Conservation (phyloP, 2,329 filamentous ascomycete genomes). For the Fusarium tricinctum region DNA sequence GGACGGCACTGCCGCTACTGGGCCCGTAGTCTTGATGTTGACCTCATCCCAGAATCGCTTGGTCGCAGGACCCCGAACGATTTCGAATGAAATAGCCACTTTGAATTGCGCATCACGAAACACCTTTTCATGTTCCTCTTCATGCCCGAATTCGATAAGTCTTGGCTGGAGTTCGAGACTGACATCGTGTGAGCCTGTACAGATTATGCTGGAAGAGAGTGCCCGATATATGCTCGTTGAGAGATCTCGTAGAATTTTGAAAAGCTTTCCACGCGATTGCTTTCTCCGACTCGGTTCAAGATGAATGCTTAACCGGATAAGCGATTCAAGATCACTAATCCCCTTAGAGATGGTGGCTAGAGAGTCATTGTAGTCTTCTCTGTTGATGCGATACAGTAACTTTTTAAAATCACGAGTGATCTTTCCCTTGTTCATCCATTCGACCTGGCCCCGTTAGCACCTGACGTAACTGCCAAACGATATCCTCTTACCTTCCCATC, state of each 20-base stretch:
- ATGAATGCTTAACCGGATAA: neutral
- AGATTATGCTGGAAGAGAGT: constrained; percentile 24
- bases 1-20: accelerated
- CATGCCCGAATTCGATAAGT: constrained; percentile 1
- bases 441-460: too few relatives aligned
- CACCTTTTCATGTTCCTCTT: neutral
- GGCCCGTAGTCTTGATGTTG: neutral
- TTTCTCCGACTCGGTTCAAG: constrained; percentile 22
- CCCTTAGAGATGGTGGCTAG: constrained; percentile 1
- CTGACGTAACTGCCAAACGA: too few relatives aligned
- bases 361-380: constrained; percentile 25
- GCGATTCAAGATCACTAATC: neutral
- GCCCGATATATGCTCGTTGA: constrained; percentile 29
- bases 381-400: constrained; percentile 8
- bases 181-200: constrained; percentile 6
- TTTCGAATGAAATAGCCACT: constrained; percentile 22
- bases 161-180: constrained; percentile 4
- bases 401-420: constrained; percentile 24
- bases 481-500: too few relatives aligned
- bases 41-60: constrained; percentile 27
- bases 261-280: constrained; percentile 18
- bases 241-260: constrained; percentile 19
- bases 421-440: constrained; percentile 1
- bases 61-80: neutral
- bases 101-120: constrained; percentile 8